Base-by-base conservation (phyloP, 2,329 filamentous ascomycete genomes). In the Alternaria arborescens region DNA sequence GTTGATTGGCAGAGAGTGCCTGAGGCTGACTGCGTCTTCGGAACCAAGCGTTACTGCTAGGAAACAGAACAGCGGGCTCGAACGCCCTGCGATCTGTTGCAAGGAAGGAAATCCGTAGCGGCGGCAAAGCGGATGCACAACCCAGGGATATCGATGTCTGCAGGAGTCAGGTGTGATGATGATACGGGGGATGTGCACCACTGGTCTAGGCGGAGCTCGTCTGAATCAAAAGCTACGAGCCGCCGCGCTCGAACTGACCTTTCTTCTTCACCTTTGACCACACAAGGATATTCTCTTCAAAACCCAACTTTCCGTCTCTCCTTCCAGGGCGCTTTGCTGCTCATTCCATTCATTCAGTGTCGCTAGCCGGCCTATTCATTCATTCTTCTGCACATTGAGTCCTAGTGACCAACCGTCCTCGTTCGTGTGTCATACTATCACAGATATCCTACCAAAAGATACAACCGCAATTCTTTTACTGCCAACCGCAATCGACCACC, bases 291-390 rank as follows among this genome's bases (percentile, higher is more conserved):
- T 61, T 65, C 52, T 60, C 52, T 55, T 61, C 68, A 58, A 62
- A 65, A 67, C 54, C 70, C 67, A 73, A 69, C 72, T 74, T 73
- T 5, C 54, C 64, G 71, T 75, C 74, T 66, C 69, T 77, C 73
- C 51, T 73, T 74, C 53, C 51, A 60, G 34, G 70, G 65, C 62
- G 63, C 61, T 70, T 61, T 55, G 68, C 65, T 68, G 66, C 69
- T 71, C 62, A 52, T 70, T 68, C 61, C 76, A 64, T 68, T 78
- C 75, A 60, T 78, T 68, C 61, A 44, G 28, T 58, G 75, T 77
- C 77, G 76, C 77, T 69, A 78, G 76, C 74, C 77, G 76, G 75
- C 72, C 60, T 50, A 56, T 72, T 61, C 75, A 57, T 74, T 73
- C 62, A 20, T 62, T 42, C 53, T 42, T 57, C 61, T 41, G 47